Evolutionary conservation across 2,329 filamentous ascomycete genomes (phyloP), one percentile per base, ranked within the genome.

Genomic region (Fusarium pseudograminearum): DNA sequence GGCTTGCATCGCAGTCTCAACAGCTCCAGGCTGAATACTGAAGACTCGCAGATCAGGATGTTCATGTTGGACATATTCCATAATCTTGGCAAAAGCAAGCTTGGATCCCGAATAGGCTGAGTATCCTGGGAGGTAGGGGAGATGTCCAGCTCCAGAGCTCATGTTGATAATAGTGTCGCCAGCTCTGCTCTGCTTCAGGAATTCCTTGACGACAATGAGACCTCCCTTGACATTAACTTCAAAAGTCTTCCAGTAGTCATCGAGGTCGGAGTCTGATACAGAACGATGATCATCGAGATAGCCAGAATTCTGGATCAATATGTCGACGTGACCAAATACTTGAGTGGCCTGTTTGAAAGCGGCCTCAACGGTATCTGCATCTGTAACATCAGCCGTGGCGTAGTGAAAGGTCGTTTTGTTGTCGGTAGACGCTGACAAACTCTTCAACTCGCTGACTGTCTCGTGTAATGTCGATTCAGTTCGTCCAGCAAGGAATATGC

Each of bases 171-270:
- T 33, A 4, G 56, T 59, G 14, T 57, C 56, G 3, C 40, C 18
- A 3, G 40, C 10, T 5, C 34, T 15, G 18, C 51, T 45, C 18
- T 59, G 56, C 51, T 57, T 45, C 5, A 59, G 40, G 10, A 57
- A 59, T n/a, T 57, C 12, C 8, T 45, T 41, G 2, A 44, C 15
- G 8, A 57, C 56, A 4, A 36, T 24, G 1, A 59, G 51, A 18
- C 22, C 40, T 46, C 56, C 56, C 22, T 57, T 57, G 26, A 59
- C 56, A 10, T 59, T 57, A 3, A 59, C 31, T 22, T 59, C 56
- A 6, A 59, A 59, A 0, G 40, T 38, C 4, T 33, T 57, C 56
- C 56, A 59, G 6, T 40, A 59, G 31, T 59, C 56, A 7, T 45
- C 56, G 5, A 28, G 26, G 15, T 59, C 20, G 0, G 51, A 59